Conservation (phyloP, 2,329 filamentous ascomycete genomes). For the Arachnomyces sp. region DNA sequence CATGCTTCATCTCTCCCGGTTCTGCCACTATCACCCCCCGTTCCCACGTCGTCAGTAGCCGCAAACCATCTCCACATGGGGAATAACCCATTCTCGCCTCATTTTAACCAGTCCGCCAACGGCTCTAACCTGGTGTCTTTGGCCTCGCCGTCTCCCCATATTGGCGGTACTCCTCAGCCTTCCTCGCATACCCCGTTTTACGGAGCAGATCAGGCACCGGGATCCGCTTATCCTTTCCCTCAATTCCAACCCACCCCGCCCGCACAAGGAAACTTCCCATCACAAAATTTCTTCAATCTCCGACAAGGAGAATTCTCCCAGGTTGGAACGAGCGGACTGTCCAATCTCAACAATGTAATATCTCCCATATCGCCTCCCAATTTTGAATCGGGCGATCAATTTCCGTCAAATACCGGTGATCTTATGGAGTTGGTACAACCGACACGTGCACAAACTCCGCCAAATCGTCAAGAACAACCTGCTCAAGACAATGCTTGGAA, state of each 20-base stretch:
- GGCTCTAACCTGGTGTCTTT: slow-evolving; percentile 58
- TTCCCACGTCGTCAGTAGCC: slow-evolving; percentile 69
- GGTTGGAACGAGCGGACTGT: slow-evolving; percentile 40
- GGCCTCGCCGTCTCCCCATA: slow-evolving; percentile 44
- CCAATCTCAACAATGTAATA: slow-evolving; percentile 42
- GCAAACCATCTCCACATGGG: slow-evolving; percentile 58
- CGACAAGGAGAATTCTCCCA: slow-evolving; percentile 50
- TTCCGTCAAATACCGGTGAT: slow-evolving; percentile 18
- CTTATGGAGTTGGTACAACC: slow-evolving; percentile 36
- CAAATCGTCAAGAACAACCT: slow-evolving; percentile 14
- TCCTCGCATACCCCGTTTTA: slow-evolving; percentile 36
- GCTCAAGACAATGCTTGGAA: slow-evolving; percentile 23
- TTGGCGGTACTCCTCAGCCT: too few species aligned
- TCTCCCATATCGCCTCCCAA: slow-evolving; percentile 60
- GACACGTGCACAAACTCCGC: slow-evolving; percentile 36
- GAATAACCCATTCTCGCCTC: slow-evolving; percentile 56
- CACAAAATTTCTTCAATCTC: slow-evolving; percentile 36
- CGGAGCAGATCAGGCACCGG: slow-evolving; percentile 49
- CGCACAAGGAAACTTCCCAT: slow-evolving; percentile 32
- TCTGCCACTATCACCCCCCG: slow-evolving; percentile 73
- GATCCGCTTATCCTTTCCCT: slow-evolving; percentile 61
- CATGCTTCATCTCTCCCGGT: slow-evolving; percentile 66
- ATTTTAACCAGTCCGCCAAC: slow-evolving; percentile 52
- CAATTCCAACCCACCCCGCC: slow-evolving; percentile 57
- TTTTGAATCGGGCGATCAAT: slow-evolving; percentile 40